phyloP scores from a whole-genome alignment of 169 alveolate genomes.

The Eimeria sp. region DNA sequence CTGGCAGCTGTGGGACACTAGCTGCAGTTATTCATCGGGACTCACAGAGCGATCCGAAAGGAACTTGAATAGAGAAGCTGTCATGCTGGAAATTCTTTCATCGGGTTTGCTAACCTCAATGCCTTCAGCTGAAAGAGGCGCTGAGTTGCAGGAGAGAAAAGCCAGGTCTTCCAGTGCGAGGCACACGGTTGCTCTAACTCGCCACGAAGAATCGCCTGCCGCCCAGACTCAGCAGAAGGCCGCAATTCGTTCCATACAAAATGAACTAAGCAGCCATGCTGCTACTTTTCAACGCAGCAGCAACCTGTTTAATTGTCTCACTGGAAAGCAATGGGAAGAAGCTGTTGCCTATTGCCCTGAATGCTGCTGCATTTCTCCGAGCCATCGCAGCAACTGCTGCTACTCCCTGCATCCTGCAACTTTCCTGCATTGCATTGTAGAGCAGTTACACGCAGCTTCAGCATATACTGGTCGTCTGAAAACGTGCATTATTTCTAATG shows the following conservation, averaged over 20 bases:
- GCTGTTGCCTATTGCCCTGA: conserved; percentile 66
- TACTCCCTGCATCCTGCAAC: conserved; percentile 76
- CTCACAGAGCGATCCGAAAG: conserved; percentile 69
- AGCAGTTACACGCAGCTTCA: neutral
- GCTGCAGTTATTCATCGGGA: neutral
- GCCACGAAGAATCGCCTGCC: conserved; percentile 74
- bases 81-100: conserved; percentile 17
- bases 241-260: neutral
- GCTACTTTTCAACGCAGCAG: neutral
- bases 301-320: neutral
- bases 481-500: neutral
- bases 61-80: conserved; percentile 38
- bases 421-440: conserved; percentile 29
- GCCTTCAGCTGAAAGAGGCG: neutral
- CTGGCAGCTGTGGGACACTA: neutral
- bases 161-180: conserved; percentile 61
- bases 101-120: neutral
- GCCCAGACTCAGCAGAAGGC: neutral
- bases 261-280: neutral
- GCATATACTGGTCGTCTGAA: neutral
- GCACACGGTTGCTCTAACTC: conserved; percentile 74
- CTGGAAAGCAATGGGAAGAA: conserved; percentile 72
- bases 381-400: conserved; percentile 75
- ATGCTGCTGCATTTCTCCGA: conserved; percentile 54
- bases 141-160: neutral